Evolutionary conservation across 2,329 filamentous ascomycete species (phyloP), one percentile per base, ranked within the genome.

Genomic region (Dothideomycetes sp.): DNA sequence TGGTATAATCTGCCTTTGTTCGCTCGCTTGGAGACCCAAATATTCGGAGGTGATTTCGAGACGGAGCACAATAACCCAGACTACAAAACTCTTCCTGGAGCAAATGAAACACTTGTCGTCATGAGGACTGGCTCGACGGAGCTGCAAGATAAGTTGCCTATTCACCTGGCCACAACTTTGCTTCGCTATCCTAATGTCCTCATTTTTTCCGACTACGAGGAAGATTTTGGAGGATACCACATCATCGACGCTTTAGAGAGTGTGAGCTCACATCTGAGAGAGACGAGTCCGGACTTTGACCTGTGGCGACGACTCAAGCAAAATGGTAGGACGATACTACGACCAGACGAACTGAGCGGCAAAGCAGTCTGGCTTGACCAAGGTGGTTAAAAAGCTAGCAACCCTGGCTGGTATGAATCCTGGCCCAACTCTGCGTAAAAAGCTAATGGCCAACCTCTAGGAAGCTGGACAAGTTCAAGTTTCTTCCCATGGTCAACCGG

Each of bases 101-200:
- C 63, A 1, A 58, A 70, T 2, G 64, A 77, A 46, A 55, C 75
- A 31, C 67, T 76, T 43, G 65, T 78, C 11, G 59, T 76, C 7
- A 53, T 78, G 35, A 61, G 47, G 54, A 60, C 54, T 8, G 41
- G 60, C 47, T 44, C 55, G 28, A 51, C 53, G 38, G 47, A 61
- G 39, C 43, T 63, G 19, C 49, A 55, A 11, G 53, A 54, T 33
- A 49, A 48, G 23, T 45, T 57, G 5, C 48, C 55, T 2, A 39
- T 59, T 2, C 54, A 56, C 30, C 52, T 65, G 38, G 49, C 55
- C 24, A 59, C 60, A 18, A 59, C 54, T 5, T 43, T 65, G 10
- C 47, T 45, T 16, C 61, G 59, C 45, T 53, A 54, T 20, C 55
- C 54, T 2, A 47, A 57, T 23, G 51, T 53, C 30, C 41, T 63